Base-by-base conservation (phyloP, 2,329 filamentous ascomycete genomes). In the Penicillium sp. region DNA sequence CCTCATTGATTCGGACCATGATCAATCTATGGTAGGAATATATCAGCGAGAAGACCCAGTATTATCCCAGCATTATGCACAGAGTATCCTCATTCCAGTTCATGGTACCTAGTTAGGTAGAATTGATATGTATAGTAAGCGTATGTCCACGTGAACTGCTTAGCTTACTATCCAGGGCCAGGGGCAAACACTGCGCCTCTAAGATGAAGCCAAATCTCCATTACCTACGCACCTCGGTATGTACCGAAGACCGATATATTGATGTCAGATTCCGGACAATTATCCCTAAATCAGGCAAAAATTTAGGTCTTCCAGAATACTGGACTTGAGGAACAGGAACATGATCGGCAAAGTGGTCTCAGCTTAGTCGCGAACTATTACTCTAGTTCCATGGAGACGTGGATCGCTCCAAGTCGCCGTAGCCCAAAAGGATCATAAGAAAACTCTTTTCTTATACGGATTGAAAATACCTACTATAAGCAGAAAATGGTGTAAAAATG, bases 291-390 rank as follows among this genome's bases (percentile, higher is more conserved):
- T 16, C 20, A 22, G 26, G 34, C 34, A 28, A 38, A 34, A 38
- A 35, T 9, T 20, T n/a, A 34, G 42, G 40, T 45, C 42, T 27
- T 32, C 37, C 26, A n/a, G 36, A 46, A 45, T 46, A 49, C 47
- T 38, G 42, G 34, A 42, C 22, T 42, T n/a, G 36, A 44, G 7
- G 36, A 34, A 45, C 42, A 45, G 42, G 36, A 36, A 23, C 38
- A 40, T 35, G 49, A 51, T 51, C 41, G 45, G 41, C 49, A 48
- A 3, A 18, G 38, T 24, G 22, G 7, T 41, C 45, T 34, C 28
- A 45, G 45, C 5, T 32, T 48, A 51, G 41, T 45, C 29, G 45
- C 42, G 27, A 44, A 47, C 44, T 40, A 50, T 43, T 42, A 42
- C 34, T 22, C 29, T 45, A 47, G 41, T 45, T 42, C 22, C 27